Base-by-base conservation (phyloP, 176 grass and related monocot genomes). In the Phragmites australis region DNA sequence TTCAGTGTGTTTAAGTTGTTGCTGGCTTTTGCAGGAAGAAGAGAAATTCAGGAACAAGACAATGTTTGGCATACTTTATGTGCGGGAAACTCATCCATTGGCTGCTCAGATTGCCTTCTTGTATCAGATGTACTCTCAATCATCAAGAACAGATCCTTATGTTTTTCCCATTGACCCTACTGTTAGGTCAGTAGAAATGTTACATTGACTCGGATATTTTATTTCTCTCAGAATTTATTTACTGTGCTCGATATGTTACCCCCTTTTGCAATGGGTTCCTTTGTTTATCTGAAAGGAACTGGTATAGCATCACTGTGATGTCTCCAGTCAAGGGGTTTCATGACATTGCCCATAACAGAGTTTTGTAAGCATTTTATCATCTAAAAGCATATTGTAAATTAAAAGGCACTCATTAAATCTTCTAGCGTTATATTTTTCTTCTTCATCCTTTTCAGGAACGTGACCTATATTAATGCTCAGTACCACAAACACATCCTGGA, bases 31-130 rank as follows among this genome's bases (percentile, higher is more conserved):
- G 26, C 84, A 98, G 96, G 92, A 94, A 43, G 92, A 91, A 91
- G 96, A 98, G 88, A 95, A 77, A 65, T 95, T 86, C 61, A 88
- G 96, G 71, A 98, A 98, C 74, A 93, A 45, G 34, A 93, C 77
- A 81, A 91, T 94, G 92, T 88, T 80, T 89, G 96, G 95, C 60
- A 86, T 94, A 79, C 64, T 98, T 45, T 98, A 93, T 78, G 88
- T 95, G 72, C 86, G 86, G 63, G 70, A 94, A 44, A 82, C 52
- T 85, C 96, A 95, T 87, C 86, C 77, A 77, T 88, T 98, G 81
- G 53, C 81, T 65, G 8, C 75, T 37, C 96, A 95, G 82, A 55
- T 95, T 79, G 76, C 68, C 27, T 86, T 94, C 58, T 62, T 94
- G 30, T 91, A 98, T 89, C 92, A 91, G 30, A 87, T 84, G 19